Evolutionary conservation across 2,329 filamentous ascomycete genomes (phyloP), one percentile per base, ranked within the genome.

Genomic region (Diplodia seriata): DNA sequence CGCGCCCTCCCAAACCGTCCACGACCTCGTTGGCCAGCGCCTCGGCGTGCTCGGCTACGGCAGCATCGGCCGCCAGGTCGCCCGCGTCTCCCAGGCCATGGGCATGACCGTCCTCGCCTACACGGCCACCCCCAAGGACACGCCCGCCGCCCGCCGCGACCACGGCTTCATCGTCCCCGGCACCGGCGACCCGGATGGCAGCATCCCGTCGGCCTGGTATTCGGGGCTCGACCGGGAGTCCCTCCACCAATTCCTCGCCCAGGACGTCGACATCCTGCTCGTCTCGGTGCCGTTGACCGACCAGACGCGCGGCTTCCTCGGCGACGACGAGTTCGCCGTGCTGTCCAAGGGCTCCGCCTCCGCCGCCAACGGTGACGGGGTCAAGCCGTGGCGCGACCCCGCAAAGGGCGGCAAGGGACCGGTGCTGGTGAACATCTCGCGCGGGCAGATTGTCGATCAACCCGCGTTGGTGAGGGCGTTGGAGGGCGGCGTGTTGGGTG

Each of bases 81-180:
- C 82, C 40, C 81, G 82, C 31, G 83, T 92, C 3, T 86, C 86
- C 12, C 83, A 82, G 15, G 89, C 89, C 2, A 77, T 92, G 72
- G 91, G 91, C 20, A 89, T 92, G 85, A 83, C 87, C 33, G 86
- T 94, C 0, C 83, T 93, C 74, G 91, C 91, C 0, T 93, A 91
- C 80, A 94, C 91, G 0, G 88, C 91, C 0, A 87, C 86, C 31
- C 86, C 90, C 0, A 88, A 90, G n/a, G 76, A 81, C 9, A 92
- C 90, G 0, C 85, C 88, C 0, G 88, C 89, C 66, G 90, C 88
- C 1, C 85, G 85, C 54, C 81, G 78, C 33, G 91, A 94, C 77
- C 75, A 79, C 15, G 86, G 87, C 6, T 94, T 90, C 79, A 86
- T 89, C 40, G 87, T 92, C 0, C 87, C 88, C 0, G 87, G 89